Percentiles rank a stretch among this genome's conserved stretches.
Conservation (phyloP, 2,329 filamentous ascomycete genomes). For the Fusarium keratoplasticum region DNA sequence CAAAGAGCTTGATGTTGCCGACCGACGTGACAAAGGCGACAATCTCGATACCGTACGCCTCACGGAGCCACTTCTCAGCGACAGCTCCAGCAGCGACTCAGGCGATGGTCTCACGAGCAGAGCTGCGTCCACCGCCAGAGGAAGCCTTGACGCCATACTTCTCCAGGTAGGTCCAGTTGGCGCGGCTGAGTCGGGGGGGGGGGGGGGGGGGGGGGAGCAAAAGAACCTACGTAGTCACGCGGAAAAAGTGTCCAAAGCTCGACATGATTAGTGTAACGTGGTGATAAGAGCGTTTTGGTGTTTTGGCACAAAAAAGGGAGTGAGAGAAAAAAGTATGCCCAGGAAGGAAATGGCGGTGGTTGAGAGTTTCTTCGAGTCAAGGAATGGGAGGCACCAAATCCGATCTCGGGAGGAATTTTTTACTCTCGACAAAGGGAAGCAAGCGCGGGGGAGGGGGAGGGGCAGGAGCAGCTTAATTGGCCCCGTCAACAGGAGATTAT, state of each 20-base stretch:
- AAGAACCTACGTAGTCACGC: no score
- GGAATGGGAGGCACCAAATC: no score
- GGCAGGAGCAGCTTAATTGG: conserved; percentile 20
- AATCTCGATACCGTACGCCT: conserved; percentile 89
- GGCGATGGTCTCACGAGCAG: conserved; percentile 94
- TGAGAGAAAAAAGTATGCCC: no score
- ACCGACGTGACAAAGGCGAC: conserved; percentile 91
- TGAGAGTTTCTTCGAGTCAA: no score
- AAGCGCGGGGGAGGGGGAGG: conserved; percentile 28
- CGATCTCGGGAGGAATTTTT: conserved; percentile 24
- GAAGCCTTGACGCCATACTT: conserved; percentile 97
- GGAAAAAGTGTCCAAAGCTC: no score
- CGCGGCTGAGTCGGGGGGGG: conserved; percentile 91
- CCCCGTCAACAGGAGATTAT: background rate
- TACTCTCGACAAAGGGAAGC: conserved; percentile 1
- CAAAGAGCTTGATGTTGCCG: conserved; percentile 63
- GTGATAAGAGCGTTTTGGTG: no score
- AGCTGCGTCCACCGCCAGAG: conserved; percentile 89
- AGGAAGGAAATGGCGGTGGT: conserved; percentile 50
- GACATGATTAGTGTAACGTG: no score
- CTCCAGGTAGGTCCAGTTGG: conserved; percentile 96
- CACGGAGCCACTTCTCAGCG: conserved; percentile 88
- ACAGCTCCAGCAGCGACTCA: conserved; percentile 92
- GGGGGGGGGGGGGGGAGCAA: no score
- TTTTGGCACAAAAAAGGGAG: no score